A percentile compares a stretch with the other conserved stretches of the same genome.
Evolutionary conservation across 2,329 filamentous ascomycete genomes (phyloP).

Genomic region (Calonectria pseudoturangicola): DNA sequence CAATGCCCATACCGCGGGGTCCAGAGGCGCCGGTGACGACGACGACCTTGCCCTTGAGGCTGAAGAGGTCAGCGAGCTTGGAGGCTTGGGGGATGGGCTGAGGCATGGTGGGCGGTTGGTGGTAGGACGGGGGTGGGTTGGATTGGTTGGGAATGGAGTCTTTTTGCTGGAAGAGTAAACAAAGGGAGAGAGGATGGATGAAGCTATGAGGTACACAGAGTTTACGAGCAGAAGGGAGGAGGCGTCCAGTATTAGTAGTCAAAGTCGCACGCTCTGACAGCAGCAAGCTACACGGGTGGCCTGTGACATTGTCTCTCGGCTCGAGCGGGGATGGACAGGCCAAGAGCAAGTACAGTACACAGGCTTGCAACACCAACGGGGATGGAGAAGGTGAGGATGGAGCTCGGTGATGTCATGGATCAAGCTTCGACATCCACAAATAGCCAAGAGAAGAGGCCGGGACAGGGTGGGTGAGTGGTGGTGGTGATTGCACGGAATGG

Average conservation of each 20-base stretch:
- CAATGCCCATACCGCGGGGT: slow-evolving; percentile 81
- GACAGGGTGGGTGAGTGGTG: too few species aligned
- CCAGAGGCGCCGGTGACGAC: slow-evolving; percentile 82
- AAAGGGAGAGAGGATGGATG: slow-evolving; percentile 9
- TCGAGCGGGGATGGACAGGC: slow-evolving; percentile 27
- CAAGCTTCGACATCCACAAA: slow-evolving; percentile 10
- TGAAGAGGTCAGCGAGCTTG: slow-evolving; percentile 80
- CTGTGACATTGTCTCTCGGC: slow-evolving; percentile 22
- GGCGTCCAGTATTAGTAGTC: slow-evolving; percentile 21
- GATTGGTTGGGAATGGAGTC: background rate
- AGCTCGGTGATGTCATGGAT: slow-evolving; percentile 54
- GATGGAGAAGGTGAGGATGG: slow-evolving; percentile 15
- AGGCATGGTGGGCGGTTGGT: slow-evolving; percentile 66
- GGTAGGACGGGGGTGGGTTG: slow-evolving; percentile 22
- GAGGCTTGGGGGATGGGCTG: slow-evolving; percentile 73
- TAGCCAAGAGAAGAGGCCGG: too few species aligned
- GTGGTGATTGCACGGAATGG: background rate
- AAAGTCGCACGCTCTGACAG: slow-evolving; percentile 16
- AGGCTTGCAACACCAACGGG: slow-evolving; percentile 5
- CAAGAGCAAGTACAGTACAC: slow-evolving; percentile 11
- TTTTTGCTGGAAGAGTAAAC: background rate
- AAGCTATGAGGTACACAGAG: slow-evolving; percentile 10
- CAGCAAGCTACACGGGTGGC: slow-evolving; percentile 18
- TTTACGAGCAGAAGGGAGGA: background rate
- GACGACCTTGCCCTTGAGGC: slow-evolving; percentile 82